phyloP scores from a whole-genome alignment of 495 filamentous ascomycete species.

The Xylaria palmicola region DNA sequence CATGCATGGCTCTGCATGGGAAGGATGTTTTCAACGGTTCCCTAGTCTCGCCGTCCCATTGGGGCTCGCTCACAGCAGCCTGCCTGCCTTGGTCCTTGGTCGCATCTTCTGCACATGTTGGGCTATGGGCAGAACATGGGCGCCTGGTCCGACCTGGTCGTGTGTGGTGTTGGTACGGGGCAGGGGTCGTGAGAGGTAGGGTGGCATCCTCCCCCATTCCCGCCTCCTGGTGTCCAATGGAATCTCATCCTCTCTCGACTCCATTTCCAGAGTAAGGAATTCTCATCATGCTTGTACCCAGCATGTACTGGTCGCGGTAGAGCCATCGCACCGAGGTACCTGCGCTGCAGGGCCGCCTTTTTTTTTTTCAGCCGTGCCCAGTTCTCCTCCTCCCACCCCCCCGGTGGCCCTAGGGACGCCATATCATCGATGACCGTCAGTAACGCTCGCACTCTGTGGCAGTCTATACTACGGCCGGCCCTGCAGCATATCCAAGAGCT shows the following conservation, averaged over 20 bases:
- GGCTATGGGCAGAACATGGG: slow-evolving; percentile 4
- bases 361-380: slow-evolving; percentile 15
- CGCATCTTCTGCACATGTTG: slow-evolving; percentile 10
- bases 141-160: neutral
- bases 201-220: slow-evolving; percentile 7
- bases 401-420: slow-evolving; percentile 6
- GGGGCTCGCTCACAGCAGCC: neutral
- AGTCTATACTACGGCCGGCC: neutral
- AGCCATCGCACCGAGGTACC: slow-evolving; percentile 4
- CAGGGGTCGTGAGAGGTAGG: neutral
- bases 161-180: neutral
- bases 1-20: neutral
- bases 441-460: neutral
- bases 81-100: neutral
- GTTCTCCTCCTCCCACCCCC: slow-evolving; percentile 2
- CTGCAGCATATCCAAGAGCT: neutral
- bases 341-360: slow-evolving; percentile 12
- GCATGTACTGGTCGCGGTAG: slow-evolving; percentile 1
- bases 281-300: slow-evolving; percentile 7
- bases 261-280: slow-evolving; percentile 9
- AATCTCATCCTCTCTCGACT: neutral
- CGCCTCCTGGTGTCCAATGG: neutral
- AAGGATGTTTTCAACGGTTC: slow-evolving; percentile 9
- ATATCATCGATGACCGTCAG: neutral
- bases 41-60: neutral